Conservation (phyloP, 140 eudicot species). For the Ambrosia hybrid region DNA sequence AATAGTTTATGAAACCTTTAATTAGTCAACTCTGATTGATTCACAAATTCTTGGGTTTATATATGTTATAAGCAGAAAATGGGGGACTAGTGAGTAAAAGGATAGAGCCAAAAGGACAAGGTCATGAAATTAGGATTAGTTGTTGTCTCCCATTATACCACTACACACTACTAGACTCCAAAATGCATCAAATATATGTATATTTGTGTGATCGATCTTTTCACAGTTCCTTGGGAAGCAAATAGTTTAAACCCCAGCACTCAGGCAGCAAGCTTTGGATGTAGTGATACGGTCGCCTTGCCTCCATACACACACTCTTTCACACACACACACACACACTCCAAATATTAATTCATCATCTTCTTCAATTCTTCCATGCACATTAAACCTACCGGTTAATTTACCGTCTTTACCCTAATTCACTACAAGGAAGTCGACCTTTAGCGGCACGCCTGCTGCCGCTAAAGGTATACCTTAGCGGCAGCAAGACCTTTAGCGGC, state of each 20-base stretch:
- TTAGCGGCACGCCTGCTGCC: too few species aligned
- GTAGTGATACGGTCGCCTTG: conserved; percentile 52
- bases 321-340: background rate
- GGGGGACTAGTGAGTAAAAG: conserved; percentile 18
- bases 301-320: conserved; percentile 17
- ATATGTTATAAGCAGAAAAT: background rate
- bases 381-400: too few species aligned
- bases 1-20: too few species aligned
- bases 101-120: conserved; percentile 40
- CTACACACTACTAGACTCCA: conserved; percentile 32
- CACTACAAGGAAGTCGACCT: too few species aligned
- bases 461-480: too few species aligned
- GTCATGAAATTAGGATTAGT: conserved; percentile 56
- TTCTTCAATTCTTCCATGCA: conserved; percentile 4
- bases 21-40: too few species aligned
- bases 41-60: too few species aligned
- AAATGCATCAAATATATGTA: conserved; percentile 17
- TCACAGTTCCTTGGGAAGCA: conserved; percentile 46
- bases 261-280: conserved; percentile 58
- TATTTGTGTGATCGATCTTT: conserved; percentile 19
- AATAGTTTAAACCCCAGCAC: conserved; percentile 20
- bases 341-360: conserved; percentile 9
- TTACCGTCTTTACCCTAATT: too few species aligned
- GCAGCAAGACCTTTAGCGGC: too few species aligned
- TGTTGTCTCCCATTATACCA: conserved; percentile 45